These are phyloP conservation scores for Jamesozyma gamospora DNA, from an alignment of 805 yeast genomes.

Conservation along the genomic window DNA sequence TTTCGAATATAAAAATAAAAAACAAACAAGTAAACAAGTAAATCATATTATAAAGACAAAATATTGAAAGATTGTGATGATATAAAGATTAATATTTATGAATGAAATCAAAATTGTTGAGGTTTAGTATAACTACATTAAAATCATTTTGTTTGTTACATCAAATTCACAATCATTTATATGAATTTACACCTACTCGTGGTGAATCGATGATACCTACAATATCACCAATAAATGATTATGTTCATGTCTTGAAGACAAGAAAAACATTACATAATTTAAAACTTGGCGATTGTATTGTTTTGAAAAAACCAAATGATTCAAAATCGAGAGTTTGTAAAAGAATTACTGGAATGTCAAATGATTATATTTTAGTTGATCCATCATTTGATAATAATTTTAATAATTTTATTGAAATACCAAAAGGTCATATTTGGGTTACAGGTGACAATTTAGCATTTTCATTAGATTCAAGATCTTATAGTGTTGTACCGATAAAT, in stretches of 20 bases:
- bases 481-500: constrained; percentile 84
- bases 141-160: constrained; percentile 47
- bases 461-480: constrained; percentile 81
- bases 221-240: constrained; percentile 61
- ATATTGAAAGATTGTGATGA: too few species aligned
- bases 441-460: constrained; percentile 89
- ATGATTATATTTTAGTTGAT: constrained; percentile 73
- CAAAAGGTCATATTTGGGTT: constrained; percentile 94
- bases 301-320: constrained; percentile 82
- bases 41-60: too few species aligned
- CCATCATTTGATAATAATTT: constrained; percentile 42
- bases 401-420: constrained; percentile 58
- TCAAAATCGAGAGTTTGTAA: constrained; percentile 83
- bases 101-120: constrained; percentile 1
- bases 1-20: too few species aligned
- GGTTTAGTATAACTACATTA: not conserved
- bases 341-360: constrained; percentile 92
- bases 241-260: constrained; percentile 65
- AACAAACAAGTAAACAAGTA: too few species aligned
- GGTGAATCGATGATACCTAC: constrained; percentile 98
- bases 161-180: constrained; percentile 52
- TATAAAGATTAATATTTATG: too few species aligned
- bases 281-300: constrained; percentile 76
- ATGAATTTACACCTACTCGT: constrained; percentile 69
- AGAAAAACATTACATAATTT: constrained; percentile 22